Percentiles rank a stretch among this genome's conserved stretches.
phyloP scores from a whole-genome alignment of 1,284 basidiomycete genomes.

The Schizophyllum commune region DNA sequence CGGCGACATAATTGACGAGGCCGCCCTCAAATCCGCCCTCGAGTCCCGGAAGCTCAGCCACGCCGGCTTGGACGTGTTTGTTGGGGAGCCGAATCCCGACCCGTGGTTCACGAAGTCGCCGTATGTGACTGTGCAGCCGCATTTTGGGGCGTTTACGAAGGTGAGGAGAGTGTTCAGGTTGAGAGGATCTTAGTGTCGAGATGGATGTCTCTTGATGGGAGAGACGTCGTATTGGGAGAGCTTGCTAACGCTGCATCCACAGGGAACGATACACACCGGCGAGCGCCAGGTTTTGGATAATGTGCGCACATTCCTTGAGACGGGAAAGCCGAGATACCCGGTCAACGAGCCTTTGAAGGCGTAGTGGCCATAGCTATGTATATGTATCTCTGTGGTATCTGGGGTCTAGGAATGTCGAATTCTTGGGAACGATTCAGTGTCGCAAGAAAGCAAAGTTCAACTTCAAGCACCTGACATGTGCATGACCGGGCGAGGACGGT shows the following conservation, averaged over 20 bases:
- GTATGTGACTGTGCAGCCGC: neutral
- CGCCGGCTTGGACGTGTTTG: constrained; percentile 1
- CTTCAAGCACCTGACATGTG: no score
- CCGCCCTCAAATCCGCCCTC: constrained; percentile 13
- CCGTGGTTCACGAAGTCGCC: neutral
- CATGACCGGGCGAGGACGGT: no score
- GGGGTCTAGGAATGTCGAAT: no score
- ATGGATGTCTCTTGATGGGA: no score
- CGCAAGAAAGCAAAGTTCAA: no score
- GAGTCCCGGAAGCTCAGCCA: constrained; percentile 9
- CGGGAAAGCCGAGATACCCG: neutral
- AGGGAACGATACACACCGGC: neutral
- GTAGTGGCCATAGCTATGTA: no score
- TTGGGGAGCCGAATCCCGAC: neutral
- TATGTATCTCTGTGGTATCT: no score
- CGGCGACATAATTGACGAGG: constrained; percentile 13
- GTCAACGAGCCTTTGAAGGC: neutral
- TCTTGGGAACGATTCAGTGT: no score
- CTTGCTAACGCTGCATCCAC: no score
- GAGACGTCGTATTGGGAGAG: no score
- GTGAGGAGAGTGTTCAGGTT: neutral
- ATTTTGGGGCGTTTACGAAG: neutral
- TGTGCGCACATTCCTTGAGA: neutral
- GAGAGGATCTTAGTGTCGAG: no score
- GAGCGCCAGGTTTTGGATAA: neutral